Base-by-base conservation (phyloP, 2,329 filamentous ascomycete genomes). In the Cladosporium austrohemisphaericum region DNA sequence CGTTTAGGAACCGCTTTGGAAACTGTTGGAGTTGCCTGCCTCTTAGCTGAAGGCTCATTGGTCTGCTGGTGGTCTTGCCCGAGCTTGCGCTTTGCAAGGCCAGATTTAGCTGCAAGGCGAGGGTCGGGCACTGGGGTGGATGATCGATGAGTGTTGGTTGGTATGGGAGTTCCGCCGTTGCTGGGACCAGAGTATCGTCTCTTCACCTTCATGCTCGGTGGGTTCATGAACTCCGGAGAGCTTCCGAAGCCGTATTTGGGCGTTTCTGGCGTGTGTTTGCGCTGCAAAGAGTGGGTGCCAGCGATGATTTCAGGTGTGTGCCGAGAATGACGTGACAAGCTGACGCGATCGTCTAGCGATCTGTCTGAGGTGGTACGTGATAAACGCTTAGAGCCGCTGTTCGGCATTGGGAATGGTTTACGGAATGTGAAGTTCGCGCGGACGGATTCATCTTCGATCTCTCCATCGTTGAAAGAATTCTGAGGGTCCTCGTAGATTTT, bases 311-410 rank as follows among this genome's bases (percentile, higher is more conserved):
- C 31, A 9, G 33, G 29, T n/a, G 29, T 20, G 14, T 22, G 37
- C 4, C 13, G 19, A 9, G n/a, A 9, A 8, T 22, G 32, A n/a
- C 20, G 38, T 9, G 46, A 41, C 3, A 29, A 9, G 14, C 7
- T 13, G n/a, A 31, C 14, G 11, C 10, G 23, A 22, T 33, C 37
- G 13, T 41, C 29, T 5, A 35, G n/a, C 3, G 37, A 41, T 7
- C 31, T 43, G 14, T 50, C 37, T 16, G 37, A 43, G 26, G 31
- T 22, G 13, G 37, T 31, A 9, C 47, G 51, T 53, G 58, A 61
- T 14, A 55, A 53, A 14, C 47, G 53, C 52, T 61, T 64, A 14
- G 57, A 57, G 9, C 56, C 54, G 33, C 57, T 62, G 48, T 65
- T 65, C 5, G 62, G 54, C 8, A 44, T 44, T 10, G 60, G 58